A percentile compares a stretch with the other conserved stretches of the same genome.
These are phyloP conservation scores for Phytophthora meadii DNA, from an alignment of 352 stramenopile species.

Conservation along the genomic window DNA sequence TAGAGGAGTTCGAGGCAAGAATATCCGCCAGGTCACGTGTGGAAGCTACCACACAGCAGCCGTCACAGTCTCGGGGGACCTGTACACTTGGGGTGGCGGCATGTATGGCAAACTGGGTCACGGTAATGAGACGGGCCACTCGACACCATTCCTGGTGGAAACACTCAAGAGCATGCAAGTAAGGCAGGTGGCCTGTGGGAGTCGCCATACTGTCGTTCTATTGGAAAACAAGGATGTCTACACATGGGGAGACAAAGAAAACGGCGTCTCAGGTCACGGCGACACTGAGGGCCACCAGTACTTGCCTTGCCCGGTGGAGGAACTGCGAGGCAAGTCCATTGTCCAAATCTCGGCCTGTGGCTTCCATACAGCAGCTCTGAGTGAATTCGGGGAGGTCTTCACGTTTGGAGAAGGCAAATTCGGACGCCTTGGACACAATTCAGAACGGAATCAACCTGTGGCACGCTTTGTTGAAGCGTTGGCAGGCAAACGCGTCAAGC, in stretches of 20 bases:
- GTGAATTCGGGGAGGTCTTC: slow-evolving; percentile 92
- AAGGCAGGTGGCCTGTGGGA: slow-evolving; percentile 94
- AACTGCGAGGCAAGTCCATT: slow-evolving; percentile 85
- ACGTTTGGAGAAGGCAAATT: slow-evolving; percentile 95
- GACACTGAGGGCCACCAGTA: slow-evolving; percentile 97
- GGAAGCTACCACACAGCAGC: slow-evolving; percentile 97
- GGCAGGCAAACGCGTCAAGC: slow-evolving; percentile 77
- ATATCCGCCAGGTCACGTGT: slow-evolving; percentile 94
- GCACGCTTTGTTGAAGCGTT: slow-evolving; percentile 78
- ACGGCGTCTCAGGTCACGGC: slow-evolving; percentile 94
- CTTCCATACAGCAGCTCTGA: slow-evolving; percentile 87
- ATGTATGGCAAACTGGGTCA: slow-evolving; percentile 96
- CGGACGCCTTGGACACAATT: slow-evolving; percentile 84
- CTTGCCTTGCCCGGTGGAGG: slow-evolving; percentile 90
- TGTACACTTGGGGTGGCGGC: slow-evolving; percentile 95
- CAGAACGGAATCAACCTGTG: slow-evolving; percentile 82
- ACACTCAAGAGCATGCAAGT: slow-evolving; percentile 91
- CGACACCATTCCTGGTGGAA: slow-evolving; percentile 94
- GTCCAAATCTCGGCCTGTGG: slow-evolving; percentile 91
- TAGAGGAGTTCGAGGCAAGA: slow-evolving; percentile 92
- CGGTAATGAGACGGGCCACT: slow-evolving; percentile 94
- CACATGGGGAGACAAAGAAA: slow-evolving; percentile 96
- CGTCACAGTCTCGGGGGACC: slow-evolving; percentile 92
- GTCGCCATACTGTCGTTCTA: slow-evolving; percentile 93
- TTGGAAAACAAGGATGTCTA: slow-evolving; percentile 91